Evolutionary conservation across 257 asterid species (phyloP).

Genomic region (Asclepias syriaca): DNA sequence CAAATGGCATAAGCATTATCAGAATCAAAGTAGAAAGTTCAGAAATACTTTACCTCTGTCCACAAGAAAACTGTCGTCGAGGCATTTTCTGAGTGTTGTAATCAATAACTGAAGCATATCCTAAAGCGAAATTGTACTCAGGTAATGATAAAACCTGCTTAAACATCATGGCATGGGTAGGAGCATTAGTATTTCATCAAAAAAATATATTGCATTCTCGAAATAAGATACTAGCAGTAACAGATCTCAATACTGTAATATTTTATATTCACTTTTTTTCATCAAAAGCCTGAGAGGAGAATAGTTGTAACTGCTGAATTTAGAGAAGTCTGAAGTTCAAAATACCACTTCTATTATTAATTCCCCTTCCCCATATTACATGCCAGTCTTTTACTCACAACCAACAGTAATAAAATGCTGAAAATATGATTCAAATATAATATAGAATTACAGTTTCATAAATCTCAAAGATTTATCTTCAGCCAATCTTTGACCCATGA

Average conservation of each 20-base stretch:
- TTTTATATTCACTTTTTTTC: not conserved
- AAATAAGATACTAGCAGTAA: not conserved
- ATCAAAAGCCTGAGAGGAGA: not conserved
- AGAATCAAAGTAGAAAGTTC: not conserved
- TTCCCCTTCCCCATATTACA: not conserved
- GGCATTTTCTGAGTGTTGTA: conserved; percentile 83
- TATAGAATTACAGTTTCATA: not conserved
- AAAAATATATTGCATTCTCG: not conserved
- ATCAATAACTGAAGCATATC: conserved; percentile 75
- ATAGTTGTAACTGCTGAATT: not conserved
- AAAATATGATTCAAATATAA: not conserved
- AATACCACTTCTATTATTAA: not conserved
- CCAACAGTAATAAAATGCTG: not conserved
- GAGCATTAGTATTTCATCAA: not conserved
- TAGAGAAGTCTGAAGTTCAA: not conserved
- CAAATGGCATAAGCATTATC: not conserved
- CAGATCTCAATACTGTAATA: not conserved
- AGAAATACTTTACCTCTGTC: conserved; percentile 61
- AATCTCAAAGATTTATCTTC: too few relatives aligned
- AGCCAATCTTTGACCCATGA: too few relatives aligned
- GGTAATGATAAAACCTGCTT: conserved; percentile 87
- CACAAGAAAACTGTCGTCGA: conserved; percentile 49
- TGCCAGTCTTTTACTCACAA: not conserved
- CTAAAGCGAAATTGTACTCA: conserved; percentile 48
- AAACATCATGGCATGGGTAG: not conserved